These are phyloP conservation scores for Agrostemma githago DNA, from an alignment of 148 eudicot species.

Conservation along the genomic window DNA sequence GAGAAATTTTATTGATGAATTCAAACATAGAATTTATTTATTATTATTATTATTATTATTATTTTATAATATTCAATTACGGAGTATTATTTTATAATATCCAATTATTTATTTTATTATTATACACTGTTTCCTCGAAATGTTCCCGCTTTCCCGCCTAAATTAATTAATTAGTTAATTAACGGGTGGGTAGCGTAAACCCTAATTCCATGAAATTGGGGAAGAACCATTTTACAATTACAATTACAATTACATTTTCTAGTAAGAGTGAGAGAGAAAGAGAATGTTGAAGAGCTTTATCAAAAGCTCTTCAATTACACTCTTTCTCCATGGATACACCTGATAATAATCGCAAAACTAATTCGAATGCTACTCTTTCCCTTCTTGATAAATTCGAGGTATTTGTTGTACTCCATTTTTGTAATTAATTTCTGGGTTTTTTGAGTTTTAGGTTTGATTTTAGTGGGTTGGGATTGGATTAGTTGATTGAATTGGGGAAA, in stretches of 20 bases:
- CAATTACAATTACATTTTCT: neutral
- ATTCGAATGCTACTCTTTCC: conserved; percentile 13
- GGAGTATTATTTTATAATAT: too few relatives aligned
- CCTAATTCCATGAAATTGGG: conserved; percentile 11
- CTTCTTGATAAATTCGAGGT: conserved; percentile 34
- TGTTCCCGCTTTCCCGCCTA: conserved; percentile 20
- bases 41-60: too few relatives aligned
- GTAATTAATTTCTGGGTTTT: neutral
- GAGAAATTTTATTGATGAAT: too few relatives aligned
- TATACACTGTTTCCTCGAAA: neutral
- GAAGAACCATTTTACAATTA: neutral
- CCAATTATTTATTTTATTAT: too few relatives aligned
- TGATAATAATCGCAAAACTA: conserved; percentile 15
- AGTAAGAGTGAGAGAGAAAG: neutral
- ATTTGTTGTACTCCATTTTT: neutral
- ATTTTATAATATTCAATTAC: neutral
- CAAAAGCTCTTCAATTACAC: conserved; percentile 15
- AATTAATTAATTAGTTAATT: neutral
- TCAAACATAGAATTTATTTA: too few relatives aligned
- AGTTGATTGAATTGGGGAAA: neutral
- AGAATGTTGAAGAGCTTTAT: conserved; percentile 31
- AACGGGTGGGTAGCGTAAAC: neutral
- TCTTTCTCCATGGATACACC: conserved; percentile 34
- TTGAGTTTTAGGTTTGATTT: neutral
- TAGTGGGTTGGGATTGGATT: conserved; percentile 12